Evolutionary conservation across 2,329 filamentous ascomycete species (phyloP).

Genomic region (Botrytis sinoallii): DNA sequence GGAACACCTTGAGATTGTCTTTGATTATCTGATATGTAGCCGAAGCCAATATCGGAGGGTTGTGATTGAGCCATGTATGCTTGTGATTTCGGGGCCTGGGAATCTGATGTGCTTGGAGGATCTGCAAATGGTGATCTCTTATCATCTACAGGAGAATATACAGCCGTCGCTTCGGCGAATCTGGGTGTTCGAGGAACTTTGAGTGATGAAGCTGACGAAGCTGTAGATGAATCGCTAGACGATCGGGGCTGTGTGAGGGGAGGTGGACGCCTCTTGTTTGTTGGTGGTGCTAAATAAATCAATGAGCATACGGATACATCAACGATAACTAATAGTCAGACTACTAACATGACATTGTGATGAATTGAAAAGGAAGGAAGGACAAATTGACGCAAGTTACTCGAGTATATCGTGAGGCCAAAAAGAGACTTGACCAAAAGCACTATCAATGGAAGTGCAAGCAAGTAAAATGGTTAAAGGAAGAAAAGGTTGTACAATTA

Average conservation of each 20-base stretch:
- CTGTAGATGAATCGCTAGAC: conserved; percentile 41
- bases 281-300: conserved; percentile 21
- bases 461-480: conserved; percentile 26
- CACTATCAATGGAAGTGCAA: conserved; percentile 14
- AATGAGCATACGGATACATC: conserved; percentile 14
- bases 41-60: conserved; percentile 86
- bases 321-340: background rate
- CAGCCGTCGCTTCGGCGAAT: conserved; percentile 76
- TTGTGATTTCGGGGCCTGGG: conserved; percentile 32
- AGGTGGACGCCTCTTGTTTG: conserved; percentile 34
- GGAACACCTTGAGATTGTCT: conserved; percentile 43
- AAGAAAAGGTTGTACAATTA: conserved; percentile 33
- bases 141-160: conserved; percentile 70
- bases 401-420: conserved; percentile 19
- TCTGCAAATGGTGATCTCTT: conserved; percentile 56
- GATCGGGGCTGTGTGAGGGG: conserved; percentile 38
- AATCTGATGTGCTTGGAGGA: conserved; percentile 46
- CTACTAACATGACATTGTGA: conserved; percentile 32
- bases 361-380: conserved; percentile 21
- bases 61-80: conserved; percentile 61
- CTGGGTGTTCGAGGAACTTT: conserved; percentile 72
- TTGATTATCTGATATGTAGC: conserved; percentile 69
- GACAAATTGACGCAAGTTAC: conserved; percentile 20
- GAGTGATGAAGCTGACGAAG: conserved; percentile 43
- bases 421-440: conserved; percentile 6